Base-by-base conservation (phyloP, 495 filamentous ascomycete species). In the Penicillium salamii region DNA sequence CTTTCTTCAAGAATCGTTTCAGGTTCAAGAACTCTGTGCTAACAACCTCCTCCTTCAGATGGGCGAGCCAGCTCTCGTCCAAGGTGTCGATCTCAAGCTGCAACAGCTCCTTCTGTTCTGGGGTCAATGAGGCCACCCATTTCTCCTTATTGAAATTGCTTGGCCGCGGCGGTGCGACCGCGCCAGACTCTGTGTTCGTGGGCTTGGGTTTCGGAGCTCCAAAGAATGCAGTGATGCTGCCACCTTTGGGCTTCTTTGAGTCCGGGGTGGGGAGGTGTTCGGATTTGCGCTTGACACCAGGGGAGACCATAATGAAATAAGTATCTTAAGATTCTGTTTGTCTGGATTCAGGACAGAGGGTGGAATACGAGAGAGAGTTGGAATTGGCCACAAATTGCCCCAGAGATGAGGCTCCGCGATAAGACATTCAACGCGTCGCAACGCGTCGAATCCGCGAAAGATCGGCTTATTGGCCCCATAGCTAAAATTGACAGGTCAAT, bases 1-100 rank as follows among this genome's bases (percentile, higher is more conserved):
- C 95, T 37, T 71, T 78, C 63, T 88, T 84, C 43, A 98, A 74
- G 64, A 97, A 98, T 14, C 81, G 72, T 75, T 98, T 98, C 52
- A 98, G 68, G 9, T 84, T 81, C 23, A 97, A 71, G 58, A 98
- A 98, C 37, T 90, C 84, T 9, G 78, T 78, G 40, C 75, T 86
- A 2, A 83, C 62, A 15, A 97, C 64, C 59, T 95, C 90, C 44
- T 93, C 88, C 61, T 90, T 91, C 36, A 98, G 77, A 44, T 86
- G 84, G 26, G 81, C 82, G 39, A 98, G 75, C 93, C 93, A 98
- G 69, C 83, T 91, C 33, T 90, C 88, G 59, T 97, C 78, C 55
- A 98, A 72, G 0, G 90, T 96, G 32, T 92, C 80, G 59, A 97
- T 96, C 68, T 98, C 93, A 23, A 98, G 77, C 50, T 87, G 72